Percentiles rank a stretch among this genome's conserved stretches.
phyloP scores from a whole-genome alignment of 2,329 filamentous ascomycete genomes.

The Ceratocystis cacaofunesta region DNA sequence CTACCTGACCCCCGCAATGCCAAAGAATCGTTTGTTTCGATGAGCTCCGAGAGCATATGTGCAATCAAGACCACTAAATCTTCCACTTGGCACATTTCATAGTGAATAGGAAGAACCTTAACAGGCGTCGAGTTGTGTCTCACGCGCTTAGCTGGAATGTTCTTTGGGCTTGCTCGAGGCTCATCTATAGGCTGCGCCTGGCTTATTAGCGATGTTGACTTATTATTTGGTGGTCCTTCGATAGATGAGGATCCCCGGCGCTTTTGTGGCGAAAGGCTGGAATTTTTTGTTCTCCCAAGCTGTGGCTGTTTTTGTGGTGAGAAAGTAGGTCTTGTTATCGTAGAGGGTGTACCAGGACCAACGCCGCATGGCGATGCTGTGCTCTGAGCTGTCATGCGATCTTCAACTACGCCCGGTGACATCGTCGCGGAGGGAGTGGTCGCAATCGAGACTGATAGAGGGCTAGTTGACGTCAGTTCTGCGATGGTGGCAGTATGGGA shows the following conservation, averaged over 20 bases:
- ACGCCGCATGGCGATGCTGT: background rate
- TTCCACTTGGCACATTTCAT: slow-evolving; percentile 67
- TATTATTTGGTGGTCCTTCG: background rate
- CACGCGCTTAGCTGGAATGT: slow-evolving; percentile 32
- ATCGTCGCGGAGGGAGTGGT: background rate
- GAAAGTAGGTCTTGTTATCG: background rate
- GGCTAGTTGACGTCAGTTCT: background rate
- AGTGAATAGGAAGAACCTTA: slow-evolving; percentile 53
- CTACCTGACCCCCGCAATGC: slow-evolving; percentile 59
- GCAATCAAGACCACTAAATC: slow-evolving; percentile 84
- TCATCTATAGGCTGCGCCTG: slow-evolving; percentile 21
- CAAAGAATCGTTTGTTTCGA: slow-evolving; percentile 78
- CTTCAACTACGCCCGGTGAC: background rate
- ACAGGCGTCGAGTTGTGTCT: slow-evolving; percentile 36
- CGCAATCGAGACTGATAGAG: background rate
- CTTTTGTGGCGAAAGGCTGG: slow-evolving; percentile 14
- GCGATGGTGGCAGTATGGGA: background rate
- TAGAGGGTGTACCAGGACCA: background rate
- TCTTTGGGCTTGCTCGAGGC: background rate
- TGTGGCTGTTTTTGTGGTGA: background rate
- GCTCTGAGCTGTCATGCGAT: background rate
- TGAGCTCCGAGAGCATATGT: slow-evolving; percentile 90
- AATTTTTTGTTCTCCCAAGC: background rate
- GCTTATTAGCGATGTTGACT: background rate
- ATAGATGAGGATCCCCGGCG: slow-evolving; percentile 10